Evolutionary conservation across 208 protist species (phyloP).

Genomic region (Vickermania ingenoplastis): DNA sequence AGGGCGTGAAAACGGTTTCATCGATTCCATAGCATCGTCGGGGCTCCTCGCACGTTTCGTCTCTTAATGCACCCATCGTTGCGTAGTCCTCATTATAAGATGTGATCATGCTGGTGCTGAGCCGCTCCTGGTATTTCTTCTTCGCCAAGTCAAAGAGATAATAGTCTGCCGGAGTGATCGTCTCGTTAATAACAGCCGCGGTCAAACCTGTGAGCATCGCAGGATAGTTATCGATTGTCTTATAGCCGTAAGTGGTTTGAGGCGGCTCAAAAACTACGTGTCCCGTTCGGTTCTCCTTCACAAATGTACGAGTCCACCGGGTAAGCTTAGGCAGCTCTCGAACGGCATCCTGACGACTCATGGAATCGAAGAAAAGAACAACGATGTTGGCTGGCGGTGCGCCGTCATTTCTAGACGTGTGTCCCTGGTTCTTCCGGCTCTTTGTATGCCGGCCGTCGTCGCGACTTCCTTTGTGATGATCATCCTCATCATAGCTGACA

Average conservation of each 20-base stretch:
- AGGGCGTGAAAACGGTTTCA: no score
- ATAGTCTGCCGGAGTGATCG: background rate
- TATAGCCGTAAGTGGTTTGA: background rate
- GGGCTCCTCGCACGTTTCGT: no score
- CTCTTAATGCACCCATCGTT: background rate
- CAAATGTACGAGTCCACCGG: background rate
- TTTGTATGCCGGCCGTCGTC: no score
- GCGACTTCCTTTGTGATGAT: no score
- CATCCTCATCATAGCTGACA: no score
- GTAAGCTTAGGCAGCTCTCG: background rate
- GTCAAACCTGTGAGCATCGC: background rate
- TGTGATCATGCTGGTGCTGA: background rate
- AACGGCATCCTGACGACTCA: background rate
- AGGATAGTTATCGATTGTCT: background rate
- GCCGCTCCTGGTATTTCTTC: background rate
- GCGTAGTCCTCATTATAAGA: background rate
- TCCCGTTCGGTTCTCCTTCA: background rate
- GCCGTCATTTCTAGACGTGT: no score
- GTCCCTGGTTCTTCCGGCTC: no score
- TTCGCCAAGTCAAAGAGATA: background rate
- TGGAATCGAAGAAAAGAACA: background rate
- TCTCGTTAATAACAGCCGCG: background rate
- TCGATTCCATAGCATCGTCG: no score
- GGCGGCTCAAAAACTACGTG: background rate
- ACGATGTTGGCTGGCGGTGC: conserved; percentile 1